Evolutionary conservation across 371 early-diverging fungal species (phyloP), one percentile per base, ranked within the genome.

Genomic region (Mucor mucedo): DNA sequence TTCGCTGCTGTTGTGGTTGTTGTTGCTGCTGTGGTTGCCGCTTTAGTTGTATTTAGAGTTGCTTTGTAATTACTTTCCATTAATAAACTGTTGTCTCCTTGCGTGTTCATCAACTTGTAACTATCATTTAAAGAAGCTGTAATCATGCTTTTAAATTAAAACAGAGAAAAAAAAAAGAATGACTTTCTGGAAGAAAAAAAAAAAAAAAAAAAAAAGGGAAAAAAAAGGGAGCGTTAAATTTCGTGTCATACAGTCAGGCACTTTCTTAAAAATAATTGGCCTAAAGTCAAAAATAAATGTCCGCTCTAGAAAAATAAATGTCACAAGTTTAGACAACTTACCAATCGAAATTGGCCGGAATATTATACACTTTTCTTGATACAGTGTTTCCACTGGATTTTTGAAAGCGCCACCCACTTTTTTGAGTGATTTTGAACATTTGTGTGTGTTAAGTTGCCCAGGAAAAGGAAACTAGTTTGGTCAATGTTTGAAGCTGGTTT

Each of bases 401-500:
- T n/a, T n/a, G n/a, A n/a, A n/a, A n/a, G n/a, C n/a, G n/a, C n/a
- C n/a, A n/a, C n/a, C n/a, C n/a, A n/a, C n/a, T n/a, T n/a, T n/a
- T n/a, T n/a, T n/a, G n/a, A n/a, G n/a, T n/a, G n/a, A n/a, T n/a
- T n/a, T n/a, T n/a, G n/a, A n/a, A n/a, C n/a, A n/a, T n/a, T n/a
- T n/a, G n/a, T n/a, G n/a, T n/a, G n/a, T n/a, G n/a, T n/a, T 35
- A 35, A 35, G 7, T 35, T 35, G 35, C 35, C 35, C 35, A 35
- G 55, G 30, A 44, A 58, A 47, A 35, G 30, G 48, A 58, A 32
- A 54, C 54, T 54, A 38, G 42, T 54, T 54, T 54, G 54, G 38
- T 38, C 54, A 38, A 54, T 54, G 54, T 54, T 54, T 54, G 39
- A 54, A 54, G 30, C 49, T 49, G 11, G 30, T 49, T 49, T 28